A percentile compares a stretch with the other conserved stretches of the same genome.
Conservation (phyloP, 257 asterid species). For the Nicotiana otophora region DNA sequence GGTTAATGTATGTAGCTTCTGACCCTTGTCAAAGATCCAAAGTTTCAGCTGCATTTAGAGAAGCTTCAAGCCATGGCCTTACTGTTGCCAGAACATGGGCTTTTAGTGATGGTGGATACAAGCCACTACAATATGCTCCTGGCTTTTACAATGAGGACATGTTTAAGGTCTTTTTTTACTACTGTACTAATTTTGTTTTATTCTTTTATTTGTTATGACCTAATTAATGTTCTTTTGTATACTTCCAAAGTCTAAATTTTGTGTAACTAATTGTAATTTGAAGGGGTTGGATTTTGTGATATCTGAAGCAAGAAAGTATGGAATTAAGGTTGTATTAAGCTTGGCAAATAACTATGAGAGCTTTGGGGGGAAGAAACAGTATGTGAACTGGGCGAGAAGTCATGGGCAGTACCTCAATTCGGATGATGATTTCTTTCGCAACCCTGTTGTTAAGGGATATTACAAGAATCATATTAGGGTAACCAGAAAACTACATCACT, state of each 20-base stretch:
- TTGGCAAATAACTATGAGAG: conserved; percentile 74
- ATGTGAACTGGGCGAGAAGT: conserved; percentile 80
- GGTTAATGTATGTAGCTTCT: conserved; percentile 82
- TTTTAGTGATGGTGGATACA: conserved; percentile 82
- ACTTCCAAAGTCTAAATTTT: not conserved
- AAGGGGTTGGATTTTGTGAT: conserved; percentile 93
- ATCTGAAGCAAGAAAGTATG: conserved; percentile 70
- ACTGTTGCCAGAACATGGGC: conserved; percentile 94
- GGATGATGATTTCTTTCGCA: conserved; percentile 82
- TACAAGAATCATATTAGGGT: conserved; percentile 78
- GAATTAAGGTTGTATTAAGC: conserved; percentile 66
- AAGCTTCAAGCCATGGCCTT: conserved; percentile 74
- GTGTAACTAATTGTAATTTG: not conserved
- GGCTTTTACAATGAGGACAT: conserved; percentile 67
- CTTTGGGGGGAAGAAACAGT: conserved; percentile 89
- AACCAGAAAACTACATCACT: not conserved
- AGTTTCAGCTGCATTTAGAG: conserved; percentile 65
- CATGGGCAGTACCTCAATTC: conserved; percentile 58
- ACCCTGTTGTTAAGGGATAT: conserved; percentile 52
- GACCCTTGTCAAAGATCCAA: conserved; percentile 67
- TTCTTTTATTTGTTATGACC: not conserved
- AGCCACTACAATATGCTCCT: conserved; percentile 60
- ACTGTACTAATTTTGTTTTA: not conserved
- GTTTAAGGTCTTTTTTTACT: conserved; percentile 41
- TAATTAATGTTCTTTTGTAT: too few species aligned